Percentiles rank a stretch among this genome's conserved stretches.
Conservation (phyloP, 176 grass and related monocot species). For the Oryza glaberrima region DNA sequence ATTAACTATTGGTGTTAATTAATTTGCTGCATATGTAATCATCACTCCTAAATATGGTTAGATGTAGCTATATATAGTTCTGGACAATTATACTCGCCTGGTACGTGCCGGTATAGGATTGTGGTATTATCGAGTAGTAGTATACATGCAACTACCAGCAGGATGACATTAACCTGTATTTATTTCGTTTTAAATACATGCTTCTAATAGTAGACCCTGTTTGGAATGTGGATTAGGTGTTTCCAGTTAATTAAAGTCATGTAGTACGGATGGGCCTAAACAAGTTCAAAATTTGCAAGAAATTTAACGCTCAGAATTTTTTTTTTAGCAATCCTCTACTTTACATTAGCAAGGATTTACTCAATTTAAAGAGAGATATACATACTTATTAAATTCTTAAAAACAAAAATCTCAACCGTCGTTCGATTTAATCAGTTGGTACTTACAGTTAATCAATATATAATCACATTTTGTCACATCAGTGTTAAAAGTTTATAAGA, state of each 20-base stretch:
- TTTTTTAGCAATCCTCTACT: too few species aligned
- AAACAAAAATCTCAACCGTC: too few species aligned
- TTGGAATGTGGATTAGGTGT: background rate
- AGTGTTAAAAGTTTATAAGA: too few species aligned
- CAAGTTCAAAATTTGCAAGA: background rate
- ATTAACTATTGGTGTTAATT: constrained; percentile 19
- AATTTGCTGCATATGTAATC: constrained; percentile 6
- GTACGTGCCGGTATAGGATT: background rate
- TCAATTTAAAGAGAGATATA: too few species aligned
- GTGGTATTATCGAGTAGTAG: too few species aligned
- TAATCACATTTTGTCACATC: too few species aligned
- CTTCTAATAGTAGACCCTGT: background rate
- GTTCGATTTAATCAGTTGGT: too few species aligned
- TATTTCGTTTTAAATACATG: background rate
- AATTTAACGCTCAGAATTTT: background rate
- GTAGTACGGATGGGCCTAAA: background rate
- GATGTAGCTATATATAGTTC: constrained; percentile 28
- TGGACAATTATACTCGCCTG: background rate
- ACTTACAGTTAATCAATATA: too few species aligned
- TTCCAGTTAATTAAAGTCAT: background rate
- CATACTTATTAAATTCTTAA: too few species aligned
- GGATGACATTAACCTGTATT: background rate
- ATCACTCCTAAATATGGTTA: constrained; percentile 31
- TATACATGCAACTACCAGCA: background rate
- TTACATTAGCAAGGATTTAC: too few species aligned